Conservation (phyloP, 805 yeast species). For the Cyberlindnera mississippiensis region DNA sequence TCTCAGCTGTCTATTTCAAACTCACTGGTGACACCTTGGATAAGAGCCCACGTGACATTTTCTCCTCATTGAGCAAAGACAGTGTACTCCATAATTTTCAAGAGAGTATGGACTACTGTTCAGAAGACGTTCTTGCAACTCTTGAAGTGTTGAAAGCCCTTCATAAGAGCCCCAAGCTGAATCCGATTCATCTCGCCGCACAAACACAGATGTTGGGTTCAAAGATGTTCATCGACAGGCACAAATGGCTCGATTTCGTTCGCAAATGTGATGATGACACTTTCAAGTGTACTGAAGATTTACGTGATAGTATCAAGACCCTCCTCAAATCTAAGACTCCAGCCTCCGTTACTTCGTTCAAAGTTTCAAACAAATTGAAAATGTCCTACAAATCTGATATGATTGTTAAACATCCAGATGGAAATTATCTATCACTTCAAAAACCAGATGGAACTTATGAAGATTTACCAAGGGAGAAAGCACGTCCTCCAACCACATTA, state of each 20-base stretch:
- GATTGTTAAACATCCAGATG: too few relatives aligned
- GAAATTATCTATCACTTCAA: too few relatives aligned
- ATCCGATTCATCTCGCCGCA: constrained; percentile 8
- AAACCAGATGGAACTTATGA: too few relatives aligned
- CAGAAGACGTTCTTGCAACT: constrained; percentile 73
- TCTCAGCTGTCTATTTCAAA: constrained; percentile 15
- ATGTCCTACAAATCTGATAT: too few relatives aligned
- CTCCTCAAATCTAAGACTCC: neutral
- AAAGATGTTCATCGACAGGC: constrained; percentile 4
- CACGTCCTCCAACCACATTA: too few relatives aligned
- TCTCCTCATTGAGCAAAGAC: constrained; percentile 48
- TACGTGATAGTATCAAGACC: neutral
- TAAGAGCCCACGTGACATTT: constrained; percentile 60
- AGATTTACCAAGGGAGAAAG: too few relatives aligned
- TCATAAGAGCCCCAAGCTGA: neutral
- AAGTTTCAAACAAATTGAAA: too few relatives aligned
- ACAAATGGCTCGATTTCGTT: constrained; percentile 2
- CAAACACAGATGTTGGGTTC: constrained; percentile 4
- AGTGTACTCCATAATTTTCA: constrained; percentile 54
- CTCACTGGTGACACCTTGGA: constrained; percentile 48
- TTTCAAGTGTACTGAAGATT: neutral
- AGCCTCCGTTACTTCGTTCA: neutral
- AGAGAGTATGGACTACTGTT: constrained; percentile 68
- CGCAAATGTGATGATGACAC: neutral
- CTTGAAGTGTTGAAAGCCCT: constrained; percentile 47